phyloP scores from a whole-genome alignment of 768 basidiomycete genomes.

The Pleurotus cornucopiae region DNA sequence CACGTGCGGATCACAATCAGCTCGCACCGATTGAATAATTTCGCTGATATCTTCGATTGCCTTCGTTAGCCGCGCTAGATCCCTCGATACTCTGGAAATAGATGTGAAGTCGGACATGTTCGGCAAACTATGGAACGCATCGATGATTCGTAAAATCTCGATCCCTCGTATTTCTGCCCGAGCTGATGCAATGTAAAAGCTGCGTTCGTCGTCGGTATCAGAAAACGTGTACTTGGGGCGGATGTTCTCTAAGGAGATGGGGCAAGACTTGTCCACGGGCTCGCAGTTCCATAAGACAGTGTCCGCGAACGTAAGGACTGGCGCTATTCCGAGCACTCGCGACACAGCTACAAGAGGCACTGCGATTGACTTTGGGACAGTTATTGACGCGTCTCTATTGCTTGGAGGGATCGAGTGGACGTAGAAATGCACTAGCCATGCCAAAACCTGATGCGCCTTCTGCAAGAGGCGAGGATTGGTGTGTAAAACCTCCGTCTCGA shows the following conservation, averaged over 20 bases:
- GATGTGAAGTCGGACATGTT: conserved; percentile 59
- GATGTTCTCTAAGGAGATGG: conserved; percentile 71
- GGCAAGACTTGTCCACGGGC: conserved; percentile 48
- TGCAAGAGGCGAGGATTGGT: conserved; percentile 60
- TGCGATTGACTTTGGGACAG: conserved; percentile 74
- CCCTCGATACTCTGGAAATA: conserved; percentile 63
- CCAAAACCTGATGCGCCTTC: conserved; percentile 84
- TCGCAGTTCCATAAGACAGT: conserved; percentile 94
- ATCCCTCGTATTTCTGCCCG: conserved; percentile 83
- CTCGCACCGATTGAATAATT: conserved; percentile 64
- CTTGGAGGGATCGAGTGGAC: conserved; percentile 68
- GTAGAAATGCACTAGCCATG: conserved; percentile 89
- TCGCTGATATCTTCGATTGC: conserved; percentile 74
- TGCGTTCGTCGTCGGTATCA: conserved; percentile 76
- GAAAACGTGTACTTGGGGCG: conserved; percentile 71
- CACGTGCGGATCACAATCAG: conserved; percentile 72
- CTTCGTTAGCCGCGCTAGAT: conserved; percentile 62
- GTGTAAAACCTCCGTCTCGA: conserved; percentile 51
- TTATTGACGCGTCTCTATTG: conserved; percentile 31
- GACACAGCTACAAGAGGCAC: conserved; percentile 79
- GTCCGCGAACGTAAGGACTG: conserved; percentile 93
- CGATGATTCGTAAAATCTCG: conserved; percentile 81
- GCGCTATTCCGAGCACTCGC: conserved; percentile 76
- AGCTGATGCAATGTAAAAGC: conserved; percentile 86
- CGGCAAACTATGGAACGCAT: conserved; percentile 78